A percentile compares a stretch with the other conserved stretches of the same genome.
Conservation (phyloP, 257 asterid species). For the Nicotiana benthamiana region DNA sequence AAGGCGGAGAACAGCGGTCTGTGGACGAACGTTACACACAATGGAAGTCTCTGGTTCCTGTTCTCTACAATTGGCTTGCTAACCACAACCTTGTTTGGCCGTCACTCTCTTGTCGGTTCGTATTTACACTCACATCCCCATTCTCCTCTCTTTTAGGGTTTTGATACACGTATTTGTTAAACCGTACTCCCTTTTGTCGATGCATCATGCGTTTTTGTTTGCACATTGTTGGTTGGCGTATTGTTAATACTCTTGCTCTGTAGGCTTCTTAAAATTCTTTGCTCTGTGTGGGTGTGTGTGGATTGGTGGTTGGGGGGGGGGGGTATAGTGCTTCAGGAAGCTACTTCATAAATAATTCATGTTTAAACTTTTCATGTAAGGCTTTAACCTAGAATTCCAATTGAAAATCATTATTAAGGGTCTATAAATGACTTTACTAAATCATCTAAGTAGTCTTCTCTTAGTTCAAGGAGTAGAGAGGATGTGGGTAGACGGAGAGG, state of each 20-base stretch:
- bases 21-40: conserved; percentile 59
- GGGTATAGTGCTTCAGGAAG: neutral
- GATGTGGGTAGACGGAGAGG: neutral
- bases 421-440: neutral
- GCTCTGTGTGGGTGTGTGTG: neutral
- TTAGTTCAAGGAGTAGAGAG: neutral
- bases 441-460: neutral
- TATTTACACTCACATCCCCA: neutral
- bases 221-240: neutral
- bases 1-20: conserved; percentile 11
- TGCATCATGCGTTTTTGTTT: neutral
- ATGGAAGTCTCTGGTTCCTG: conserved; percentile 74
- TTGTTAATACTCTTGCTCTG: neutral
- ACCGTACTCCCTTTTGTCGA: neutral
- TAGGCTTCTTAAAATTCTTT: too few species aligned
- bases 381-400: neutral
- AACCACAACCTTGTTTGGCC: conserved; percentile 93
- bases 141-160: neutral
- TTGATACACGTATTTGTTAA: neutral
- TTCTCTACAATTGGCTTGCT: conserved; percentile 88
- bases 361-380: neutral
- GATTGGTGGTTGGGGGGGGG: neutral
- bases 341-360: neutral
- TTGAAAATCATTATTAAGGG: neutral
- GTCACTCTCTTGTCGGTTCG: conserved; percentile 81